These are phyloP conservation scores for Cutaneotrichosporon sp. DNA, from an alignment of 1,284 basidiomycete genomes.

Conservation along the genomic window DNA sequence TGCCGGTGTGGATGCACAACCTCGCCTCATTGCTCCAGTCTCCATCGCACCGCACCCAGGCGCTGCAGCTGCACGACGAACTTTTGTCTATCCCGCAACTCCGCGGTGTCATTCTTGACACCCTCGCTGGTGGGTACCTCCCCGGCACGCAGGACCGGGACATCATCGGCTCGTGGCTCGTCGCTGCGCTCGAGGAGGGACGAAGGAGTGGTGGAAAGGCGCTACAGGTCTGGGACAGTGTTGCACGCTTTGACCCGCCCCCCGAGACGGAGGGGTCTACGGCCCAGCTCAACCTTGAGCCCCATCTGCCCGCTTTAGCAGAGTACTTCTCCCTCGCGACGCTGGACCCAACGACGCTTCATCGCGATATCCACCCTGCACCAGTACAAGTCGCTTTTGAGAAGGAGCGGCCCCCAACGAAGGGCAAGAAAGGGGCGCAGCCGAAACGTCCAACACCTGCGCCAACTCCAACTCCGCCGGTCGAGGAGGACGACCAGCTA, in stretches of 20 bases:
- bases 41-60: conserved; percentile 69
- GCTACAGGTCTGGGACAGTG: conserved; percentile 33
- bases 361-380: conserved; percentile 64
- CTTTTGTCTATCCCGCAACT: conserved; percentile 60
- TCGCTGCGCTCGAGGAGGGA: conserved; percentile 45
- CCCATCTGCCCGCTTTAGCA: conserved; percentile 40
- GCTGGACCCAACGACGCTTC: conserved; percentile 63
- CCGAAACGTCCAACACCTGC: conserved; percentile 13
- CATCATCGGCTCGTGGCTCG: conserved; percentile 72
- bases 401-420: conserved; percentile 21
- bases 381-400: conserved; percentile 29
- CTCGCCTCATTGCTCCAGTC: conserved; percentile 74
- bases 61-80: conserved; percentile 64
- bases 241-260: conserved; percentile 22
- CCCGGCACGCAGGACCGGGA: conserved; percentile 61
- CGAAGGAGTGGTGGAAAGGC: conserved; percentile 35
- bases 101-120: conserved; percentile 58
- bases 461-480: conserved; percentile 14
- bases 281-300: conserved; percentile 44
- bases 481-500: conserved; percentile 30
- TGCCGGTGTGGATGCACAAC: conserved; percentile 90
- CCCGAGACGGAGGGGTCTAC: conserved; percentile 2
- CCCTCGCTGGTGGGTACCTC: conserved; percentile 50
- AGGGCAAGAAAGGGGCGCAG: conserved; percentile 9
- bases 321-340: conserved; percentile 51